phyloP scores from a whole-genome alignment of 768 basidiomycete genomes.

The Dendrothele bispora region DNA sequence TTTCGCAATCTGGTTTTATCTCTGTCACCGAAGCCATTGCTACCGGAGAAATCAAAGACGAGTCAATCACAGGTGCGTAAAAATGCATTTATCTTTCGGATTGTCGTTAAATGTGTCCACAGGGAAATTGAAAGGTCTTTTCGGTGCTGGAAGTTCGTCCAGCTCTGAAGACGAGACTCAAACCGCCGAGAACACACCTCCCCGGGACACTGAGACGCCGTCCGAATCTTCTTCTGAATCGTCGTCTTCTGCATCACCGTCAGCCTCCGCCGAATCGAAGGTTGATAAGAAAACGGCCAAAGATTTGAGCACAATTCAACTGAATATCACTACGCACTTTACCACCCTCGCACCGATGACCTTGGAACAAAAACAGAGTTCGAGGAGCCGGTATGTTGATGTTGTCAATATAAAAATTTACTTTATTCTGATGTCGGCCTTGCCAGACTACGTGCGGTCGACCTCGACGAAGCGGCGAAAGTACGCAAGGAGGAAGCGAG shows the following conservation, averaged over 20 bases:
- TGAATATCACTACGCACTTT: constrained; percentile 64
- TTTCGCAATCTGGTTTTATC: constrained; percentile 87
- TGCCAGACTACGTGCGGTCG: constrained; percentile 73
- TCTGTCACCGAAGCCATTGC: constrained; percentile 78
- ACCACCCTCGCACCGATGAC: constrained; percentile 76
- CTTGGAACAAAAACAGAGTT: constrained; percentile 68
- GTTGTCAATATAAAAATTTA: not conserved
- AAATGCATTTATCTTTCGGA: not conserved
- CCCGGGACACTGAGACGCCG: constrained; percentile 30
- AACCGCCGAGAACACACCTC: constrained; percentile 43
- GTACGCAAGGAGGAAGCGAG: constrained; percentile 83
- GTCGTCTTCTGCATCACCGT: constrained; percentile 26
- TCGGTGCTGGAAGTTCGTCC: constrained; percentile 60
- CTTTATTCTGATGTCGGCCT: not conserved
- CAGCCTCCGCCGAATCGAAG: constrained; percentile 37
- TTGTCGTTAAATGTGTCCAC: constrained; percentile 10
- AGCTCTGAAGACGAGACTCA: constrained; percentile 20
- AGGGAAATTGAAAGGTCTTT: constrained; percentile 89
- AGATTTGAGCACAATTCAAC: constrained; percentile 59
- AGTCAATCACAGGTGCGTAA: constrained; percentile 65
- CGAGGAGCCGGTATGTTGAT: constrained; percentile 64
- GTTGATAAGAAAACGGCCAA: constrained; percentile 40
- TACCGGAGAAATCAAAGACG: constrained; percentile 80
- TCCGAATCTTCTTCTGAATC: constrained; percentile 30
- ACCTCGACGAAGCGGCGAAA: constrained; percentile 75